Evolutionary conservation across 768 basidiomycete genomes (phyloP).

Genomic region (Chlorophyllum brunneum): DNA sequence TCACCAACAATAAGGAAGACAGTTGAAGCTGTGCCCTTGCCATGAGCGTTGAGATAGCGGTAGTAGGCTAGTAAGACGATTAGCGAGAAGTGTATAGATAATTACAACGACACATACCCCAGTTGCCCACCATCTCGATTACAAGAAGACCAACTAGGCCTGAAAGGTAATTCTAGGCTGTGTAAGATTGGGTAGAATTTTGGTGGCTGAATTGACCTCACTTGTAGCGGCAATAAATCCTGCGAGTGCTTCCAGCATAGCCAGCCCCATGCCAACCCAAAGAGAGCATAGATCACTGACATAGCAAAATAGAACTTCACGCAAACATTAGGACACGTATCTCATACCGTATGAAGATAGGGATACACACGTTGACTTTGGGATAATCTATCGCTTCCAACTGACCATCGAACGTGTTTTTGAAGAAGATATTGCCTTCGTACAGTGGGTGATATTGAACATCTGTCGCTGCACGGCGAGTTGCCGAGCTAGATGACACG

Average conservation of each 20-base stretch:
- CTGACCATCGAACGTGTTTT: slow-evolving; percentile 83
- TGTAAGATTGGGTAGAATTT: background rate
- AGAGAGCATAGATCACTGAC: slow-evolving; percentile 69
- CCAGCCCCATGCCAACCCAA: slow-evolving; percentile 77
- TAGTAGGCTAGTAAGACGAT: slow-evolving; percentile 66
- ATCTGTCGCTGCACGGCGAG: slow-evolving; percentile 41
- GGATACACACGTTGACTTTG: slow-evolving; percentile 81
- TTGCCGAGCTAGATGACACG: slow-evolving; percentile 63
- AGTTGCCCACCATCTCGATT: slow-evolving; percentile 92
- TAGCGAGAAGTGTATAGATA: slow-evolving; percentile 1
- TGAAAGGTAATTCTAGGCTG: slow-evolving; percentile 80
- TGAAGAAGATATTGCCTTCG: slow-evolving; percentile 76
- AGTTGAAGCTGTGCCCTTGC: slow-evolving; percentile 66
- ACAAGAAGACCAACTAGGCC: slow-evolving; percentile 81
- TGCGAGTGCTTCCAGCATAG: slow-evolving; percentile 76
- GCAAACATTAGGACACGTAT: background rate
- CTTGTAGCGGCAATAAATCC: slow-evolving; percentile 88
- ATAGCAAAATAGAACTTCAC: slow-evolving; percentile 82
- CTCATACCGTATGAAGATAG: background rate
- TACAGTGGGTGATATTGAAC: slow-evolving; percentile 73
- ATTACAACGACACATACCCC: slow-evolving; percentile 47
- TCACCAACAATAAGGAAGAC: slow-evolving; percentile 91
- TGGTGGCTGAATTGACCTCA: slow-evolving; percentile 25
- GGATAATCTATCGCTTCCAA: slow-evolving; percentile 94
- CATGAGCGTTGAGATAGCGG: slow-evolving; percentile 89